Base-by-base conservation (phyloP, 2,329 filamentous ascomycete genomes). In the Dryadomyces sulphureus region DNA sequence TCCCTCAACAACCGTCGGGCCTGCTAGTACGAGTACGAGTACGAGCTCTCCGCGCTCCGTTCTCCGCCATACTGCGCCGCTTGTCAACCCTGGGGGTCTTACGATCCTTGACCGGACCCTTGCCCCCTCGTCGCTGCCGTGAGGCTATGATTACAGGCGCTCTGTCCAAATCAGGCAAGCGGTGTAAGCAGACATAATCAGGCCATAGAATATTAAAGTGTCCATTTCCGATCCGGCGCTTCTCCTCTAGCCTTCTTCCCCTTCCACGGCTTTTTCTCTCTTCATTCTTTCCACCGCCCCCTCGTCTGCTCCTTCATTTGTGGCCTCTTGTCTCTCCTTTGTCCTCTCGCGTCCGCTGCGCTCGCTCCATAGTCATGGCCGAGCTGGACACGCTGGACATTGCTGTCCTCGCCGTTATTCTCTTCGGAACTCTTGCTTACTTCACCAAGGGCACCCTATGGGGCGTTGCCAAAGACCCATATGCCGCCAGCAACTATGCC, bases 361-460 rank as follows among this genome's bases (percentile, higher is more conserved):
- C n/a, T n/a, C n/a, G n/a, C 21, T 20, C 38, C 41, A 55, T 60
- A 62, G 73, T 54, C 57, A 96, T 98, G 92, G 87, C 90, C 55
- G 84, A 94, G 73, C 79, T 98, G 61, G 92, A 98, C 63, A 94
- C 88, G 22, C 71, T 98, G 69, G 92, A 98, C 74, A 74, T 96
- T 57, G 65, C 94, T 58, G 92, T 98, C 72, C 84, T 98, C 54
- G 77, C 79, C 51, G 77, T 77, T 48, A 81, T 98, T 56, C 75
- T 96, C 47, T 63, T 93, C 48, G 92, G 87, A 54, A 95, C 88
- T 41, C 62, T 89, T 50, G 92, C 90, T 60, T 98, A 96, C 68
- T 94, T 98, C 67, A 96, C 92, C 54, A 98, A 98, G 63, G 92
- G 92, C 58, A 92, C 82, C 53, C 81, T 92, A 64, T 98, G 89